phyloP scores from a whole-genome alignment of 805 yeast species.

The Candida ovalis region DNA sequence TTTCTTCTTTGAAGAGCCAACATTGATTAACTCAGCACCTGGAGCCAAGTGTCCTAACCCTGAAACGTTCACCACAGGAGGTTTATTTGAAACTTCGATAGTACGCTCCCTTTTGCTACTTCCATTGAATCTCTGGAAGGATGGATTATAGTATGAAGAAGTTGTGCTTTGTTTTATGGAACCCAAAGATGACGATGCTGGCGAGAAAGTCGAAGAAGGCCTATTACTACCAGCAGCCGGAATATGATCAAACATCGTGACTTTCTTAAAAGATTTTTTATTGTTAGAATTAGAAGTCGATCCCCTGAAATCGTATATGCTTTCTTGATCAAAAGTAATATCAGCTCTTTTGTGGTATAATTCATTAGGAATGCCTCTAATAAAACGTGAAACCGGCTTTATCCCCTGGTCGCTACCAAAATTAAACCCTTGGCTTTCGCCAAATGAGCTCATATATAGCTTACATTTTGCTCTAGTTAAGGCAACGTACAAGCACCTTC shows the following conservation, averaged over 20 bases:
- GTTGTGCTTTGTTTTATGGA: neutral
- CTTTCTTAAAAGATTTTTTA: neutral
- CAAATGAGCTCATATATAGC: constrained; percentile 23
- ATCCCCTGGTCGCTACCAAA: constrained; percentile 6
- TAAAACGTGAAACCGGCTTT: neutral
- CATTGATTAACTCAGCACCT: constrained; percentile 4
- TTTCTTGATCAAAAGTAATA: neutral
- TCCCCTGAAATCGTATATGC: neutral
- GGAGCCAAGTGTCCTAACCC: constrained; percentile 3
- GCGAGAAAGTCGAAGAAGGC: neutral
- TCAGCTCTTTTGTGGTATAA: neutral
- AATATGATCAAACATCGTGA: constrained; percentile 5
- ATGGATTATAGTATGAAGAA: too few relatives aligned
- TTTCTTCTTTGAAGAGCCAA: constrained; percentile 3
- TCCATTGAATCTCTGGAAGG: too few relatives aligned
- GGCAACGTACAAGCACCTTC: constrained; percentile 85
- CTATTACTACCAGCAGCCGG: constrained; percentile 2
- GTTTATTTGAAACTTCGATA: neutral
- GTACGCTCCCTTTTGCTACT: neutral
- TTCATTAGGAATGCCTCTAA: neutral
- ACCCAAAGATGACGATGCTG: neutral
- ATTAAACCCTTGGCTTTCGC: constrained; percentile 14
- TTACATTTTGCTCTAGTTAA: constrained; percentile 71
- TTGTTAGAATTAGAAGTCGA: neutral
- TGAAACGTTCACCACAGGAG: neutral